Evolutionary conservation across 179 eudicot species (phyloP).

Genomic region (Patellifolia procumbens): DNA sequence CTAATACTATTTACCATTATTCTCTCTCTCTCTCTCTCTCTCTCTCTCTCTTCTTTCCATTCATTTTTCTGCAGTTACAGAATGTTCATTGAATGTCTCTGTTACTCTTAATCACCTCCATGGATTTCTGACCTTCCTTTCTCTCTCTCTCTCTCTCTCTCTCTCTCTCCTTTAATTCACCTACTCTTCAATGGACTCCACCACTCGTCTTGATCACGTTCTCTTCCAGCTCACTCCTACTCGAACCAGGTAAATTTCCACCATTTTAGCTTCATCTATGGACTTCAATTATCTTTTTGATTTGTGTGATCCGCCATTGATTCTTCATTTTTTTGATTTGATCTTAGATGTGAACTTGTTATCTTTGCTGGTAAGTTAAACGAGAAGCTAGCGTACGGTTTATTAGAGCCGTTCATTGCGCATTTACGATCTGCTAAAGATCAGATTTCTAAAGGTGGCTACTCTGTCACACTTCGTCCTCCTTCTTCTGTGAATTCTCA

Average conservation of each 20-base stretch:
- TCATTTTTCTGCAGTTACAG: neutral
- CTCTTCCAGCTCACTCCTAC: slow-evolving; percentile 89
- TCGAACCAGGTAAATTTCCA: slow-evolving; percentile 69
- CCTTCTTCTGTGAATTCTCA: slow-evolving; percentile 38
- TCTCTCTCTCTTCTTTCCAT: neutral
- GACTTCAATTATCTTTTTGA: neutral
- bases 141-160: neutral
- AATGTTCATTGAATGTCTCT: slow-evolving; percentile 27
- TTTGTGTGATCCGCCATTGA: neutral
- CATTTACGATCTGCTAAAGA: slow-evolving; percentile 68
- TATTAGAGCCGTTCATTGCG: slow-evolving; percentile 63
- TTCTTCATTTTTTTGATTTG: neutral
- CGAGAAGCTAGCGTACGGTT: slow-evolving; percentile 79
- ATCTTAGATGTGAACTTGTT: slow-evolving; percentile 74
- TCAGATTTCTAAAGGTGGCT: slow-evolving; percentile 82
- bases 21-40: neutral
- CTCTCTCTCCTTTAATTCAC: neutral
- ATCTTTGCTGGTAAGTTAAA: slow-evolving; percentile 60
- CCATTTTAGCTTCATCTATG: neutral
- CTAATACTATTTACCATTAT: neutral
- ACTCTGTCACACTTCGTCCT: slow-evolving; percentile 68
- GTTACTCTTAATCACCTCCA: neutral
- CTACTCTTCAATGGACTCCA: slow-evolving; percentile 49
- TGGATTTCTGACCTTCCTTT: neutral
- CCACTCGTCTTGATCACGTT: slow-evolving; percentile 59